A percentile compares a stretch with the other conserved stretches of the same genome.
Conservation (phyloP, 352 stramenopile species). For the Phytopythium chamaehyphon region DNA sequence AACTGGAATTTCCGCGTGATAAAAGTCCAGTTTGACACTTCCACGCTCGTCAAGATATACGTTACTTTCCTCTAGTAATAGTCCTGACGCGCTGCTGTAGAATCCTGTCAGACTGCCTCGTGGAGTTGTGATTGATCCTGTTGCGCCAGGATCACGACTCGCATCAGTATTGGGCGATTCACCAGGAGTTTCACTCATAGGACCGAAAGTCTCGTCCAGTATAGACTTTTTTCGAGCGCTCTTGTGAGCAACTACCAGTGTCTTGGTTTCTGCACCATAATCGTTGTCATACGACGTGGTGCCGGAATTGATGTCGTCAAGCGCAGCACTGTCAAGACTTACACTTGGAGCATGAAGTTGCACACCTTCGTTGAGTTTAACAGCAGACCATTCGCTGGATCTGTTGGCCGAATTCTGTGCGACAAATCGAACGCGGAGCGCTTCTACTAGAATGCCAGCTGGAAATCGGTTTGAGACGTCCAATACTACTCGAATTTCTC, state of each 20-base stretch:
- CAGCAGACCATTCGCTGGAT: too few species aligned
- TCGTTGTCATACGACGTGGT: neutral
- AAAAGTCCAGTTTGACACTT: slow-evolving; percentile 44
- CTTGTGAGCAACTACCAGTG: neutral
- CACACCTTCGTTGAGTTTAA: neutral
- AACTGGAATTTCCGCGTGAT: slow-evolving; percentile 36
- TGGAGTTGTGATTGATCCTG: too few species aligned
- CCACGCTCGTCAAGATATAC: slow-evolving; percentile 61
- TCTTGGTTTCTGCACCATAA: neutral
- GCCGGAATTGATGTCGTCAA: slow-evolving; percentile 9
- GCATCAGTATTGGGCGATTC: neutral
- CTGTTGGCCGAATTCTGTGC: neutral
- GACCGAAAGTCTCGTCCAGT: neutral
- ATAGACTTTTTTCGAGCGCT: slow-evolving; percentile 1
- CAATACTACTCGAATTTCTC: slow-evolving; percentile 53
- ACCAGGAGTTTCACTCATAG: too few species aligned
- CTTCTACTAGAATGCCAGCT: slow-evolving; percentile 49
- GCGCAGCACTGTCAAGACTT: slow-evolving; percentile 13
- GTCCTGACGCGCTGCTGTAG: neutral
- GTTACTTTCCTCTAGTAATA: slow-evolving; percentile 49
- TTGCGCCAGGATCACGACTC: neutral
- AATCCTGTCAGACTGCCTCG: neutral
- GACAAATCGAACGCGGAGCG: slow-evolving; percentile 41
- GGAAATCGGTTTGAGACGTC: slow-evolving; percentile 57
- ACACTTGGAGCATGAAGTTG: neutral